A percentile compares a stretch with the other conserved stretches of the same genome.
Evolutionary conservation across 164 flowering plant species (phyloP).

Genomic region (Tinospora cordifolia): DNA sequence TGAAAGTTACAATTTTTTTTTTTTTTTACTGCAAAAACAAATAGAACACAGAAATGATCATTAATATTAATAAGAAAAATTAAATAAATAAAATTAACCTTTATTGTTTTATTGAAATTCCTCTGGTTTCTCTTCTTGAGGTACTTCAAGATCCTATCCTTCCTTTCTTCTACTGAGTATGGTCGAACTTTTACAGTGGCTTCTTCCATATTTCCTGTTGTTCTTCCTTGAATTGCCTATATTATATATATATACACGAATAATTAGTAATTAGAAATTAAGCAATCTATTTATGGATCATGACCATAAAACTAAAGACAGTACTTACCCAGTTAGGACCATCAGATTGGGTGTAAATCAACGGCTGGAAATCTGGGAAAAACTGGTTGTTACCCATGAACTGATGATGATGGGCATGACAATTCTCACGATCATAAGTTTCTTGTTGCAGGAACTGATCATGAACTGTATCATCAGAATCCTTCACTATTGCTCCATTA

Average conservation of each 20-base stretch:
- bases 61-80: not conserved
- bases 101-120: slow-evolving; percentile 83
- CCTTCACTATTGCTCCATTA: not conserved
- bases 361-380: not conserved
- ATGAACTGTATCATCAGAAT: not conserved
- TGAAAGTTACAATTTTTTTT: no score
- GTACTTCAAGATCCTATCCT: slow-evolving; percentile 58
- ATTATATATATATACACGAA: not conserved
- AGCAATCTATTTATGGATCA: no score
- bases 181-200: slow-evolving; percentile 35
- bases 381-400: not conserved
- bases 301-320: no score
- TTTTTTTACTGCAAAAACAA: no score
- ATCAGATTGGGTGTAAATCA: not conserved
- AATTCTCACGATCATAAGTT: not conserved
- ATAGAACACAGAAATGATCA: not conserved
- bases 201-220: slow-evolving; percentile 23
- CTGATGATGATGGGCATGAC: not conserved
- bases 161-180: slow-evolving; percentile 72
- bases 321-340: not conserved
- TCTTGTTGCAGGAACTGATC: not conserved
- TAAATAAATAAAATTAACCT: slow-evolving; percentile 29
- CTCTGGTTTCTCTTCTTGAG: slow-evolving; percentile 80
- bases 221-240: slow-evolving; percentile 32
- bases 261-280: not conserved